phyloP scores from a whole-genome alignment of 1,139 yeast genomes.

The Blastobotrys arbuscula region DNA sequence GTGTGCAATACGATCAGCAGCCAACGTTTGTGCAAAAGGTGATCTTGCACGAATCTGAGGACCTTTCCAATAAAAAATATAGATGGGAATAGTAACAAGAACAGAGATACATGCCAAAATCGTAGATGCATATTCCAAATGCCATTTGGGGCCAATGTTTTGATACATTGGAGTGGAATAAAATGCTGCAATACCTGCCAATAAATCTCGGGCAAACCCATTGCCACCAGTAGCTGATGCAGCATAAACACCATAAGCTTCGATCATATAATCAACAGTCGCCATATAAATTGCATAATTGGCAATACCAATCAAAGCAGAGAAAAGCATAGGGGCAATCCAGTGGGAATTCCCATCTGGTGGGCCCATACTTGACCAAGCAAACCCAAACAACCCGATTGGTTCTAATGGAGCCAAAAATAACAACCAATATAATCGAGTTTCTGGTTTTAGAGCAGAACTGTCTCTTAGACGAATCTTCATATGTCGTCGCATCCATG shows the following conservation, averaged over 20 bases:
- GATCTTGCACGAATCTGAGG: constrained; percentile 47
- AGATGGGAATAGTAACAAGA: constrained; percentile 30
- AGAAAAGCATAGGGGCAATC: constrained; percentile 39
- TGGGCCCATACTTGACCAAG: constrained; percentile 40
- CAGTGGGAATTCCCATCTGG: constrained; percentile 33
- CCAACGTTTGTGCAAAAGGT: constrained; percentile 29
- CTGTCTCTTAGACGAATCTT: constrained; percentile 18
- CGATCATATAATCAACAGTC: constrained; percentile 39
- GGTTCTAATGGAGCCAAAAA: constrained; percentile 34
- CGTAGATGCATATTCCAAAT: constrained; percentile 37
- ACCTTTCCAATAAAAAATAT: constrained; percentile 45
- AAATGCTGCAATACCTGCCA: constrained; percentile 39
- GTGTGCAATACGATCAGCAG: constrained; percentile 8
- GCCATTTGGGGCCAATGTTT: constrained; percentile 29
- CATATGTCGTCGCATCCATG: constrained; percentile 28
- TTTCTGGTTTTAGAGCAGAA: constrained; percentile 11
- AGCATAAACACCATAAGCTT: constrained; percentile 40
- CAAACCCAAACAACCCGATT: constrained; percentile 39
- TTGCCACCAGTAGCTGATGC: constrained; percentile 42
- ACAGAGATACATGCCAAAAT: constrained; percentile 35
- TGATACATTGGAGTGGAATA: constrained; percentile 35
- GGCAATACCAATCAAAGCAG: constrained; percentile 36
- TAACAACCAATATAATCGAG: constrained; percentile 14
- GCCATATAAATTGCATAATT: constrained; percentile 39
- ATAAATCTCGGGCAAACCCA: constrained; percentile 39